phyloP scores from a whole-genome alignment of 306 rosid species.

The Parietaria judaica region DNA sequence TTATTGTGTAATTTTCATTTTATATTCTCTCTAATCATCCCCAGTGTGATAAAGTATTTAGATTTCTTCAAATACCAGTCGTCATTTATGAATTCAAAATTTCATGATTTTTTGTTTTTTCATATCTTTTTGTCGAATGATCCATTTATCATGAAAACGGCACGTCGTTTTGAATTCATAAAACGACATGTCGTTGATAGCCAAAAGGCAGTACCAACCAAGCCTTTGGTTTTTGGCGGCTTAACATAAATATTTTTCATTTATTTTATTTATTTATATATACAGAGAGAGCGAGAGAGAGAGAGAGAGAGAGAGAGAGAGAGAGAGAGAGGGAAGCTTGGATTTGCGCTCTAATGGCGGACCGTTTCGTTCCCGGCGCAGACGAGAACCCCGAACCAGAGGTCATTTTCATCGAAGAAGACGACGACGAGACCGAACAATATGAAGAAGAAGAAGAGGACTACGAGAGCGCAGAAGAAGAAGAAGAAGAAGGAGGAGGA shows the following conservation, averaged over 20 bases:
- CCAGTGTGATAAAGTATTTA: no score
- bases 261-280: background rate
- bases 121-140: no score
- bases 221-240: no score
- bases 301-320: background rate
- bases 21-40: no score
- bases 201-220: no score
- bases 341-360: constrained; percentile 8
- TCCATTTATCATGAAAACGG: background rate
- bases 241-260: no score
- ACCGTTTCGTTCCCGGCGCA: background rate
- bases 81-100: no score
- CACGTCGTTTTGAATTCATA: background rate
- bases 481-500: constrained; percentile 6
- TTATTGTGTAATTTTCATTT: no score
- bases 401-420: constrained; percentile 4
- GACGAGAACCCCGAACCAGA: background rate
- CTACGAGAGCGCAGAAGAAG: constrained; percentile 13
- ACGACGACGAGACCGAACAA: constrained; percentile 17
- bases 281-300: background rate
- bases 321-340: background rate
- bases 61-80: no score
- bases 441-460: constrained; percentile 10
- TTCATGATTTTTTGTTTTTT: no score
- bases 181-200: background rate